These are phyloP conservation scores for Phytophthora sojae DNA, from an alignment of 352 stramenopile species.

Conservation along the genomic window DNA sequence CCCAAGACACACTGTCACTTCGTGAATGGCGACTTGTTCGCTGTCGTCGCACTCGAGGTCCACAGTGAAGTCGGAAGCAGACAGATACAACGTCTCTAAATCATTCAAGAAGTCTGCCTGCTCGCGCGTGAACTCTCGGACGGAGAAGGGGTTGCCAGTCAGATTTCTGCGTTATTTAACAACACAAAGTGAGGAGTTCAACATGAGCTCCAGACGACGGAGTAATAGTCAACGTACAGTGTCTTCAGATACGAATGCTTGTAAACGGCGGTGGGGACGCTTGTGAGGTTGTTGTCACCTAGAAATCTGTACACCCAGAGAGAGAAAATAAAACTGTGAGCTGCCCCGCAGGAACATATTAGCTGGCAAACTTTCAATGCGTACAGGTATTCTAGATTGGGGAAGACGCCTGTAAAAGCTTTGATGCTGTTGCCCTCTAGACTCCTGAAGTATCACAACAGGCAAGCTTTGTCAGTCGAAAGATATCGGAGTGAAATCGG, in stretches of 20 bases:
- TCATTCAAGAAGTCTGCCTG: constrained; percentile 37
- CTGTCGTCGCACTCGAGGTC: constrained; percentile 32
- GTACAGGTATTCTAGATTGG: constrained; percentile 54
- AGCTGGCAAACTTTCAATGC: background rate
- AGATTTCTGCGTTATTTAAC: constrained; percentile 25
- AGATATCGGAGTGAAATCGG: background rate
- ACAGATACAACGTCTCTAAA: constrained; percentile 41
- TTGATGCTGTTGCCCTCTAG: constrained; percentile 65
- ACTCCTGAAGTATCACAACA: constrained; percentile 24
- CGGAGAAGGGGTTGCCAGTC: constrained; percentile 43
- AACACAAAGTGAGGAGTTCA: too few species aligned
- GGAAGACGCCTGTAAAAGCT: constrained; percentile 55
- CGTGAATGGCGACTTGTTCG: constrained; percentile 33
- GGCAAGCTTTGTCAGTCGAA: background rate
- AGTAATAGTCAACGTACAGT: constrained; percentile 35
- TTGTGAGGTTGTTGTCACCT: constrained; percentile 57
- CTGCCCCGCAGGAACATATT: too few species aligned
- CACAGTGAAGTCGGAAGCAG: constrained; percentile 38
- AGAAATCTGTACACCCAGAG: constrained; percentile 34
- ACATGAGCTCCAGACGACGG: too few species aligned
- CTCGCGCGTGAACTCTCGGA: constrained; percentile 45
- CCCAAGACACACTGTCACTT: constrained; percentile 34
- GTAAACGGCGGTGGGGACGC: constrained; percentile 57
- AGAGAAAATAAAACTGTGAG: background rate
- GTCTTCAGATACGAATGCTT: constrained; percentile 47